Conservation (phyloP, 1,284 basidiomycete species). For the Mrakiaceae sp. region DNA sequence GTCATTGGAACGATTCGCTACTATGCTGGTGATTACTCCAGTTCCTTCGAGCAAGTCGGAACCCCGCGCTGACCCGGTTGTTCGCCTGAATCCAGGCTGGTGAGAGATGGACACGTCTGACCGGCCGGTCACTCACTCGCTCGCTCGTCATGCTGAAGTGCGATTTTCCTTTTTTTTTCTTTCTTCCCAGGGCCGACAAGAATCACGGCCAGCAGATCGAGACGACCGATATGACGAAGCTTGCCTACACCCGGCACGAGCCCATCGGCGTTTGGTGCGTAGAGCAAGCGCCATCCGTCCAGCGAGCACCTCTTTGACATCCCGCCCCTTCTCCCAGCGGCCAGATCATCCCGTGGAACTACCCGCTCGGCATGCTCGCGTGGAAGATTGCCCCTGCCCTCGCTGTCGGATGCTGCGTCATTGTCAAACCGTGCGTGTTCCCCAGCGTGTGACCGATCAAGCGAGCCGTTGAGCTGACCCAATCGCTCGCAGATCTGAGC, state of each 20-base stretch:
- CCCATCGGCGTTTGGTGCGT: constrained; percentile 54
- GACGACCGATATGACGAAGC: constrained; percentile 41
- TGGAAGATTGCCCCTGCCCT: constrained; percentile 86
- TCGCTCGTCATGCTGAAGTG: no score
- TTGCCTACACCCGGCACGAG: constrained; percentile 73
- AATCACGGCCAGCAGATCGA: constrained; percentile 38
- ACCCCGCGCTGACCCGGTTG: no score
- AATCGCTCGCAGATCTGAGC: constrained; percentile 44
- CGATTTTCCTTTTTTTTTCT: no score
- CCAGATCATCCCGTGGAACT: constrained; percentile 20
- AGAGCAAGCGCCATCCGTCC: constrained; percentile 17
- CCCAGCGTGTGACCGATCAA: no score
- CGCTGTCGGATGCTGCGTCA: constrained; percentile 41
- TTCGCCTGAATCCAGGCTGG: no score
- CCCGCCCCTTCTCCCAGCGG: neutral
- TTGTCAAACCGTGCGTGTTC: constrained; percentile 17
- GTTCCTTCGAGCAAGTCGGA: no score
- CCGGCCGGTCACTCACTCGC: no score
- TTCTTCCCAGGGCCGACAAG: constrained; percentile 41
- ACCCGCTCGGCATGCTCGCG: constrained; percentile 66
- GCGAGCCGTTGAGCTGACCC: no score
- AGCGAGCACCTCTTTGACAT: neutral
- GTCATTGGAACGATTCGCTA: neutral
- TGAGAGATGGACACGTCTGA: no score
- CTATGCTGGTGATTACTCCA: constrained; percentile 39